These are phyloP conservation scores for Periconia digitata DNA, from an alignment of 2,329 filamentous ascomycete genomes.

Conservation along the genomic window DNA sequence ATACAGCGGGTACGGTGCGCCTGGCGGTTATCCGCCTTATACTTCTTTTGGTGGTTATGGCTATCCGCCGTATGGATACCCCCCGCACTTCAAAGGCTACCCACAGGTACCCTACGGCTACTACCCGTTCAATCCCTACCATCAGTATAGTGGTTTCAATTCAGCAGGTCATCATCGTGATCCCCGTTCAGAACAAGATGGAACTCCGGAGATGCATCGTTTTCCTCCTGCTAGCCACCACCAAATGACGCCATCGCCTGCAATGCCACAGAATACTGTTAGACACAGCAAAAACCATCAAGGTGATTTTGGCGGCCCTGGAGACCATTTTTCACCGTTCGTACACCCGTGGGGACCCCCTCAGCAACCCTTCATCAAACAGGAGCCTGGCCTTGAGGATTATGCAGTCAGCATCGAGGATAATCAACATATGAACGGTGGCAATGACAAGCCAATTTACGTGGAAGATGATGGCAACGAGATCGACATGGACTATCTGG, in stretches of 20 bases:
- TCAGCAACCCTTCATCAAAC: conserved; percentile 14
- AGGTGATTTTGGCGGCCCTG: not conserved
- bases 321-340: conserved; percentile 7
- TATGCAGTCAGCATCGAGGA: conserved; percentile 3
- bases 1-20: conserved; percentile 2
- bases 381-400: conserved; percentile 15
- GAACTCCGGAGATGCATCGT: conserved; percentile 2
- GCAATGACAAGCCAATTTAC: no score
- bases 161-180: conserved; percentile 2
- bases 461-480: no score
- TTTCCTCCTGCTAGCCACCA: conserved; percentile 2
- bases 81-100: conserved; percentile 2
- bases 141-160: conserved; percentile 6
- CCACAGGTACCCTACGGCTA: not conserved
- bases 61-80: not conserved
- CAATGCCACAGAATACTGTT: not conserved
- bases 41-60: not conserved
- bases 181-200: not conserved
- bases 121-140: conserved; percentile 2
- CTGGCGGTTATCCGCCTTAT: conserved; percentile 1
- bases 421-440: no score
- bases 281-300: not conserved
- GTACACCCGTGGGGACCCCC: not conserved
- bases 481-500: not conserved
- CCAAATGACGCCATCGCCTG: conserved; percentile 2